Base-by-base conservation (phyloP, 768 basidiomycete species). In the Tephrocybe sp. region DNA sequence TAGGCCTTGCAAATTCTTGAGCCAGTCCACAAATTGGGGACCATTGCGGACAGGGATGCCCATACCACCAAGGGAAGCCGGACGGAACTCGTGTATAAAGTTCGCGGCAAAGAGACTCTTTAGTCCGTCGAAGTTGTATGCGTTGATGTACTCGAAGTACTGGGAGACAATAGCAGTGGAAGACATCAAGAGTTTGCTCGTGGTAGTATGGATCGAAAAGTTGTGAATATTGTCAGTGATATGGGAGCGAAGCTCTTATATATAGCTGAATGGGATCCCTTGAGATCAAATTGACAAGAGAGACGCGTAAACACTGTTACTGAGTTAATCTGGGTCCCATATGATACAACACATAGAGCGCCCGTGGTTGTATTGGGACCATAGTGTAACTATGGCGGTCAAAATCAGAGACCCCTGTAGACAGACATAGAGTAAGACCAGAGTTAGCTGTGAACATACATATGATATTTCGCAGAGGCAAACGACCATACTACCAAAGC, bases 1-100 rank as follows among this genome's bases (percentile, higher is more conserved):
- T 12, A 39, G 32, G 2, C n/a, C 25, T 21, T 55, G 17, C 40
- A 43, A 43, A 20, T 51, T 47, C 28, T 47, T 33, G 45, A 47
- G 40, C 39, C 38, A 55, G 4, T 55, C 40, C 25, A 54, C 14
- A 8, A 49, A 28, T 18, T 50, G 48, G 20, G 48, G 23, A 6
- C 7, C 25, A 8, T 48, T 51, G 30, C 41, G 45, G 7, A 51
- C 49, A 32, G 54, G 49, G 3, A 17, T 36, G 21, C 38, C 40
- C 54, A 55, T 51, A 1, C 45, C 49, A 24, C 41, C 24, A 20
- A 51, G 28, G 12, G 49, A 55, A 20, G 49, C 45, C 12, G 45
- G 54, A 28, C 41, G 40, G 28, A 51, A 44, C 36, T 55, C 41
- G 14, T 55, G 50, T 4, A 25, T 55, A 21, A 55, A 55, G 40